Evolutionary conservation across 345 rosid species (phyloP).

Genomic region (Gossypium rotundifolium): DNA sequence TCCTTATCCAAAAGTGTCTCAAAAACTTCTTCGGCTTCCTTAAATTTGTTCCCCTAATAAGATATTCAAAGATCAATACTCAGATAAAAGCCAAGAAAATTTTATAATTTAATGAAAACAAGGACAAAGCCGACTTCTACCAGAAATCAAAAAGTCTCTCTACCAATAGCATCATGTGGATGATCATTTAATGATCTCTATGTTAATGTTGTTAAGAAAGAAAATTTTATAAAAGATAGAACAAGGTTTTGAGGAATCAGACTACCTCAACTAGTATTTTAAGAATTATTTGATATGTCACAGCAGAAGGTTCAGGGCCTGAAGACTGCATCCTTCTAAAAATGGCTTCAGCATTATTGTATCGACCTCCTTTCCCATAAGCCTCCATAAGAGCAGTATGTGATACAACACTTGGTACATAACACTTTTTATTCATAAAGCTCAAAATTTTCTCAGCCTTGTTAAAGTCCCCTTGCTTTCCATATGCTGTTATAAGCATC

Average conservation of each 20-base stretch:
- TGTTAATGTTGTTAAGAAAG: neutral
- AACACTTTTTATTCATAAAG: slow-evolving; percentile 63
- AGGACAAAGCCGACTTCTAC: neutral
- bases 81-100: neutral
- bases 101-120: neutral
- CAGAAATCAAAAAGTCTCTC: neutral
- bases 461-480: slow-evolving; percentile 83
- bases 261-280: slow-evolving; percentile 74
- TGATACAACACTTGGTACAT: slow-evolving; percentile 65
- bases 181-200: neutral
- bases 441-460: slow-evolving; percentile 73
- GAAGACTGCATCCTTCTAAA: slow-evolving; percentile 88
- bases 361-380: slow-evolving; percentile 81
- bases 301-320: slow-evolving; percentile 90
- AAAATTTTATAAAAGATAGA: neutral
- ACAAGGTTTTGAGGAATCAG: neutral
- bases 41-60: slow-evolving; percentile 68
- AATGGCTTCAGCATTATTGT: slow-evolving; percentile 85
- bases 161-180: neutral
- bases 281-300: slow-evolving; percentile 88
- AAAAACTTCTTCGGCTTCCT: slow-evolving; percentile 81
- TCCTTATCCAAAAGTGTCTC: slow-evolving; percentile 64
- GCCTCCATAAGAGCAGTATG: slow-evolving; percentile 95
- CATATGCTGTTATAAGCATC: slow-evolving; percentile 87
- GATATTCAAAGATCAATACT: slow-evolving; percentile 2